phyloP scores from a whole-genome alignment of 2,329 filamentous ascomycete species.

The Exophiala phaeomuriformis region DNA sequence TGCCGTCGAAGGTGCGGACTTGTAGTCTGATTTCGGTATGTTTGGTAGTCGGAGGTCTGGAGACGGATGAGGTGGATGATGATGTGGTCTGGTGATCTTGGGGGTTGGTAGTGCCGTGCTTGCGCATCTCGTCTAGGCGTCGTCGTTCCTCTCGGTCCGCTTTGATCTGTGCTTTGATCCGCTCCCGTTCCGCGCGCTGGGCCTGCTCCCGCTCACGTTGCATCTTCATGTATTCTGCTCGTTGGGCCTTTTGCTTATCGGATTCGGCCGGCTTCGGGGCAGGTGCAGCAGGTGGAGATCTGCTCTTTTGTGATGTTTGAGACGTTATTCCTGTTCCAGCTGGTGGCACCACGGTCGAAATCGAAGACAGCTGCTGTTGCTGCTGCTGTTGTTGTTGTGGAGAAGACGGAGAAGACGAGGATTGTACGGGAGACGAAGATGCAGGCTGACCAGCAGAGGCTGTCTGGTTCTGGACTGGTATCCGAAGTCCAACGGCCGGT shows the following conservation, averaged over 20 bases:
- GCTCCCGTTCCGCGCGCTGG: constrained; percentile 59
- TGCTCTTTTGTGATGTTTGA: neutral
- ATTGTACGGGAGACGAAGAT: neutral
- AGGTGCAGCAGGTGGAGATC: constrained; percentile 9
- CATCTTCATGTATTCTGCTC: constrained; percentile 29
- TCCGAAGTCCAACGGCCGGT: constrained; percentile 17
- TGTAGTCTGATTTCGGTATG: constrained; percentile 55
- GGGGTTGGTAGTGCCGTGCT: constrained; percentile 25
- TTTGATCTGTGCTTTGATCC: constrained; percentile 68
- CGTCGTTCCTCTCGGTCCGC: constrained; percentile 65
- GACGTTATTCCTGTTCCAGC: neutral
- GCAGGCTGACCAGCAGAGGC: neutral
- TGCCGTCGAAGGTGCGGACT: constrained; percentile 76
- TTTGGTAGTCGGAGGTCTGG: constrained; percentile 12
- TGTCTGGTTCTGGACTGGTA: constrained; percentile 12
- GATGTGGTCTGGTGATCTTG: neutral
- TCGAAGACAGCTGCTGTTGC: neutral
- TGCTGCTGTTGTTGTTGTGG: neutral
- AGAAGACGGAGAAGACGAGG: neutral
- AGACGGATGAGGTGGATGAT: constrained; percentile 5
- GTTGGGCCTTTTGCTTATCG: constrained; percentile 22
- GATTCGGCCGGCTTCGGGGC: neutral
- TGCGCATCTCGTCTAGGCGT: constrained; percentile 47
- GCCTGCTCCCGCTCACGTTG: constrained; percentile 58
- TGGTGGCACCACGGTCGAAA: neutral